Evolutionary conservation across 306 rosid genomes (phyloP).

Genomic region (Begonia loranthoides): DNA sequence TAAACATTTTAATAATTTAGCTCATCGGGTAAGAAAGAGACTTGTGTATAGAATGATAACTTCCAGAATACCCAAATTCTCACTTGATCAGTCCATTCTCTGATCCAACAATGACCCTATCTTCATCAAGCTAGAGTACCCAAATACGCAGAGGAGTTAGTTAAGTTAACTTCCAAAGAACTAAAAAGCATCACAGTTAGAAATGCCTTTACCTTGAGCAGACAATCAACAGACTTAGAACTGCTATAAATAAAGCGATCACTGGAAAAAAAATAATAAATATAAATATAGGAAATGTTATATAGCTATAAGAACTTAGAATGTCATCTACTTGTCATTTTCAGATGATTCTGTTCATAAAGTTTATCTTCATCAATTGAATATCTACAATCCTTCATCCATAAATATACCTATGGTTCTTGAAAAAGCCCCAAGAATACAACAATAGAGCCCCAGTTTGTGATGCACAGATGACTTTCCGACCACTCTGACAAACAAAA

Average conservation of each 20-base stretch:
- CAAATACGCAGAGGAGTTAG: not conserved
- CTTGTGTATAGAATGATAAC: constrained; percentile 6
- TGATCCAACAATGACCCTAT: constrained; percentile 73
- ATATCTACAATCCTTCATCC: not conserved
- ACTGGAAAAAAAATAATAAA: constrained; percentile 33
- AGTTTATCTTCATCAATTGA: not conserved
- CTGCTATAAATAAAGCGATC: constrained; percentile 74
- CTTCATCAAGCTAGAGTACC: constrained; percentile 76
- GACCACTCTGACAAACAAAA: constrained; percentile 51
- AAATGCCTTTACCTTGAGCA: constrained; percentile 56
- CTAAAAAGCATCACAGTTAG: constrained; percentile 2
- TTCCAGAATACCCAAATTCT: constrained; percentile 19
- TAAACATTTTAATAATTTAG: constrained; percentile 2
- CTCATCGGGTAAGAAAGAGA: constrained; percentile 4
- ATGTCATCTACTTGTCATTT: constrained; percentile 1
- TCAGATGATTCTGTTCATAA: not conserved
- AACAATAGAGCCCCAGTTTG: constrained; percentile 59
- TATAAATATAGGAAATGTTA: constrained; percentile 6
- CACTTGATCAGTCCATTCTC: constrained; percentile 92
- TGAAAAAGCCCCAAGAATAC: constrained; percentile 88
- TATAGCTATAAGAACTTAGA: not conserved
- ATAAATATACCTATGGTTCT: constrained; percentile 66
- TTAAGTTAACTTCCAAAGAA: not conserved
- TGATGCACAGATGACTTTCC: constrained; percentile 79
- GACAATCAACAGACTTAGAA: constrained; percentile 59